Conservation (phyloP, 116 monocot species). For the Iris pallida region DNA sequence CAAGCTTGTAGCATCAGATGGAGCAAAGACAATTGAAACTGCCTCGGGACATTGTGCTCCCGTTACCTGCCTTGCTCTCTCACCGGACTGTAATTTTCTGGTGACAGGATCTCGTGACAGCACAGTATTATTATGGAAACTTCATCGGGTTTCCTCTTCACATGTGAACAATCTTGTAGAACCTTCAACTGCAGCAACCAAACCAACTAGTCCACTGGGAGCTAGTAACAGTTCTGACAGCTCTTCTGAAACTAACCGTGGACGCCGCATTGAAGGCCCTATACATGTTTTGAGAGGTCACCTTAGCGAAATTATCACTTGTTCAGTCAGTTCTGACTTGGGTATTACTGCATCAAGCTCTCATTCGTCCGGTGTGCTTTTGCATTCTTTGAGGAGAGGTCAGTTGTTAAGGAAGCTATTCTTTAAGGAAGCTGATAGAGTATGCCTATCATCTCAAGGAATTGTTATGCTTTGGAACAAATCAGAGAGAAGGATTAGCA, state of each 20-base stretch:
- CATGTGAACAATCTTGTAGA: conserved; percentile 28
- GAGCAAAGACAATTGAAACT: conserved; percentile 84
- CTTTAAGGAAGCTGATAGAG: conserved; percentile 36
- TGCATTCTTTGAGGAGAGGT: conserved; percentile 83
- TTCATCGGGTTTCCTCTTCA: conserved; percentile 39
- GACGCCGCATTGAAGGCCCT: conserved; percentile 77
- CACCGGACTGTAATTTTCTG: conserved; percentile 71
- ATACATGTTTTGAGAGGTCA: conserved; percentile 90
- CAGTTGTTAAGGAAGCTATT: conserved; percentile 58
- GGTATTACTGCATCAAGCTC: conserved; percentile 81
- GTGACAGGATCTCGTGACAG: conserved; percentile 87
- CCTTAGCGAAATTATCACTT: conserved; percentile 67
- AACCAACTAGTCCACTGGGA: conserved; percentile 44
- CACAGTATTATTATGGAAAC: conserved; percentile 85
- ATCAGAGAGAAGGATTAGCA: conserved; percentile 48
- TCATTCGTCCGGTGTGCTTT: conserved; percentile 44
- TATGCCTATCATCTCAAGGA: conserved; percentile 76
- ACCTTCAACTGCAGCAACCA: conserved; percentile 21
- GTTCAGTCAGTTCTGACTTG: conserved; percentile 75
- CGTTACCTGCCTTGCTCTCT: conserved; percentile 76
- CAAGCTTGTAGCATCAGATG: conserved; percentile 76
- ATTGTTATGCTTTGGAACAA: conserved; percentile 68
- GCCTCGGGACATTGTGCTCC: conserved; percentile 69
- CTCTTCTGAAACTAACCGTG: conserved; percentile 23
- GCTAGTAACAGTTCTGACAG: conserved; percentile 22